These are phyloP conservation scores for Rhododendron griersonianum DNA, from an alignment of 148 eudicot genomes.

Conservation along the genomic window DNA sequence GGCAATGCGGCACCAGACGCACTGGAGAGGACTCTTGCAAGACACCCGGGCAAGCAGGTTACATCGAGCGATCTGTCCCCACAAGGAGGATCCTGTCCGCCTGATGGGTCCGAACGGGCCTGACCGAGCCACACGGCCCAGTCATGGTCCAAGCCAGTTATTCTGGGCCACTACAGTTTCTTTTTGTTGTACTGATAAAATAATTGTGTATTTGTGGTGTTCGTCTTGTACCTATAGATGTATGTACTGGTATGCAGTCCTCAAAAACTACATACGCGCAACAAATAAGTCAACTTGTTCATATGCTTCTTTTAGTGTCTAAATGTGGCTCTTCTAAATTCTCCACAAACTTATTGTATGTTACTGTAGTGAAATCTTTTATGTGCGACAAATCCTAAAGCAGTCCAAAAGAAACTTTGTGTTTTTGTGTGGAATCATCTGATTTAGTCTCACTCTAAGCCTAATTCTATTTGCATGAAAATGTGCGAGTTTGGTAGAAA, in stretches of 20 bases:
- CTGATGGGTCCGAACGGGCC: background rate
- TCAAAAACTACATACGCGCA: background rate
- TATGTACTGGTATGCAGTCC: background rate
- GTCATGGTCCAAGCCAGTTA: background rate
- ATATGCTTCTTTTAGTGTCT: background rate
- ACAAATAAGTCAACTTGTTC: background rate
- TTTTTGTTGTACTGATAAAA: background rate
- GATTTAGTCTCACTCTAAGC: background rate
- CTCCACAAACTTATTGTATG: background rate
- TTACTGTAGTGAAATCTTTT: background rate
- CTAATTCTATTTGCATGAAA: background rate
- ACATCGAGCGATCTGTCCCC: background rate
- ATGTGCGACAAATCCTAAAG: background rate
- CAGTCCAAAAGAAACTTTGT: background rate
- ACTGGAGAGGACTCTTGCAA: background rate
- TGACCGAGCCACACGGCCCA: background rate
- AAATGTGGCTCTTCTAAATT: background rate
- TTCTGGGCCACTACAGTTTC: background rate
- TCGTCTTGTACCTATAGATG: background rate
- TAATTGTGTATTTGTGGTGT: background rate
- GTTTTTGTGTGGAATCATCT: background rate
- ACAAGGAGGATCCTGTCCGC: background rate
- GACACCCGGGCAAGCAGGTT: background rate
- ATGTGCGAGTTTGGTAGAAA: background rate
- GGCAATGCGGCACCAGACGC: background rate